Conservation (phyloP, 176 grass and related monocot genomes). For the Rhynchospora breviuscula region DNA sequence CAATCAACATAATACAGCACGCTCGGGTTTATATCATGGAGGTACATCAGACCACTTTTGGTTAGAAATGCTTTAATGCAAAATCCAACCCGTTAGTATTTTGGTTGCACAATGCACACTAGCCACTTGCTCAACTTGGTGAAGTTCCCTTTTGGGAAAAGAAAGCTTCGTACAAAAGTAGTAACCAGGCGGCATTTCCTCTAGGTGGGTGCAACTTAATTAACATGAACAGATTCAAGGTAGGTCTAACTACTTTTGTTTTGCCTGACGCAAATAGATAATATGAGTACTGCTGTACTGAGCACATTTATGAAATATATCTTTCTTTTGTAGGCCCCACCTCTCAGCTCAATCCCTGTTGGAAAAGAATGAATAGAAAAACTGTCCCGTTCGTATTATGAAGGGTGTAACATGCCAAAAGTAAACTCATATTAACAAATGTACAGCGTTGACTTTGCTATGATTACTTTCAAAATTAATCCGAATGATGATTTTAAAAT, state of each 20-base stretch:
- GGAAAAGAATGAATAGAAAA: background rate
- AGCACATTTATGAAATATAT: background rate
- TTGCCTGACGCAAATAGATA: background rate
- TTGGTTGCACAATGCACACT: background rate
- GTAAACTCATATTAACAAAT: background rate
- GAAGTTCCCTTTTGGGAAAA: background rate
- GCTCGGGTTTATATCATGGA: background rate
- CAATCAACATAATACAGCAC: background rate
- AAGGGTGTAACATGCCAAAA: background rate
- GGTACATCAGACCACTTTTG: too few species aligned
- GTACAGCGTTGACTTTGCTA: too few species aligned
- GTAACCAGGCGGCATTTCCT: background rate
- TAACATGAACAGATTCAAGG: background rate
- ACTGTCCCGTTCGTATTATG: too few species aligned
- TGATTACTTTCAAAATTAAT: background rate
- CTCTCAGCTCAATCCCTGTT: background rate
- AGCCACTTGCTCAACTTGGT: background rate
- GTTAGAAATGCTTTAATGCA: too few species aligned
- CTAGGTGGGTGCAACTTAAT: constrained; percentile 2
- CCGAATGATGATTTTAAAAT: background rate
- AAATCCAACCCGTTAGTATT: background rate
- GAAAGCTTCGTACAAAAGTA: background rate
- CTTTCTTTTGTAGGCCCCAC: background rate
- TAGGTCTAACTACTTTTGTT: background rate
- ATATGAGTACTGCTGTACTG: too few species aligned